phyloP scores from a whole-genome alignment of 2,329 filamentous ascomycete species.

The Rutstroemia sydowiana region DNA sequence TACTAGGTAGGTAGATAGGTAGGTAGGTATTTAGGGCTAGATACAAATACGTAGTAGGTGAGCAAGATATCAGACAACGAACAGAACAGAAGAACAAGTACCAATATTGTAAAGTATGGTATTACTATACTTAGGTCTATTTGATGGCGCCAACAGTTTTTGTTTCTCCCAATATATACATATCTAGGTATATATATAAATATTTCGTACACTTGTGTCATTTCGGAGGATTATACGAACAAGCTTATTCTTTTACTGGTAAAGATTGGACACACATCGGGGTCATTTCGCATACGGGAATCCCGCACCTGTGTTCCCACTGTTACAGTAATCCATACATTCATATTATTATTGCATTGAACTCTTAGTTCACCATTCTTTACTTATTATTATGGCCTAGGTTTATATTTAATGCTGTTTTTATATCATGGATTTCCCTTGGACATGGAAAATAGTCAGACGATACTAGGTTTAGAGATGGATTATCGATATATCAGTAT shows the following conservation, averaged over 20 bases:
- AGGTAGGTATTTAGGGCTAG: too few relatives aligned
- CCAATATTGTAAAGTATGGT: too few relatives aligned
- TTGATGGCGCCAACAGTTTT: too few relatives aligned
- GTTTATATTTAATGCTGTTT: background rate
- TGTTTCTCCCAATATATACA: background rate
- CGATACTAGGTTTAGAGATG: background rate
- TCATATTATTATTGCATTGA: too few relatives aligned
- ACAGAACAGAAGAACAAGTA: too few relatives aligned
- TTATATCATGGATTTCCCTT: background rate
- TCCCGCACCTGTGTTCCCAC: conserved; percentile 16
- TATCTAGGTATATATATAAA: too few relatives aligned
- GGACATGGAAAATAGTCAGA: background rate
- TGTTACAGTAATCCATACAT: too few relatives aligned
- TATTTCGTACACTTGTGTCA: background rate
- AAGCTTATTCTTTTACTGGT: background rate
- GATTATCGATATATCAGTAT: too few relatives aligned
- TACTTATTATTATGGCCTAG: background rate
- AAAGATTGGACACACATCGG: conserved; percentile 5
- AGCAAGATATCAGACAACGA: too few relatives aligned
- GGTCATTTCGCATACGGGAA: conserved; percentile 8
- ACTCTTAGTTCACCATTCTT: conserved; percentile 1
- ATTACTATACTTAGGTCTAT: too few relatives aligned
- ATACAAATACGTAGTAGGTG: too few relatives aligned
- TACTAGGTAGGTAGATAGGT: too few relatives aligned
- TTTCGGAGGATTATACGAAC: conserved; percentile 5